Evolutionary conservation across 2,329 filamentous ascomycete species (phyloP), one percentile per base, ranked within the genome.

Genomic region (Nigrospora sphaerica): DNA sequence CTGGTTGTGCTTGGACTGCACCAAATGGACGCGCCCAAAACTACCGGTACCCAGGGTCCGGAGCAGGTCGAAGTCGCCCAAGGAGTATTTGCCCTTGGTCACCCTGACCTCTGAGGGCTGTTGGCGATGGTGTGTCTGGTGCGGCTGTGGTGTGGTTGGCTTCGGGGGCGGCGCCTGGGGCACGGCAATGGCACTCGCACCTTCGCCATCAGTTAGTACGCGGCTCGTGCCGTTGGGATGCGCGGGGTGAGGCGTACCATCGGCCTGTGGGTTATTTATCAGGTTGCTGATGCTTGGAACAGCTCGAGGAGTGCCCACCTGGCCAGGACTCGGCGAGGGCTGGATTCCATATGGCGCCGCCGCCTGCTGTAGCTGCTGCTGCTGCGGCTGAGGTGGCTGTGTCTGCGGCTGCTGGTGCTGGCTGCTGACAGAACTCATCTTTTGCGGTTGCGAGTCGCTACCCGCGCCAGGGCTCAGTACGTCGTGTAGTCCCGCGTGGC

Each of bases 1-100:
- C 70, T 95, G 88, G 68, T 98, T 98, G 72, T 98, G 93, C 69
- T 91, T 93, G 54, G 91, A 96, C 71, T 97, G 93, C 45, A 97
- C 93, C 50, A 98, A 75, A 64, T 98, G 93, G 39, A 98, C 93
- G 56, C 93, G 81, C 39, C 93, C 93, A 69, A 98, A 98, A 67
- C 91, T 96, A 61, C 93, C 93, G 32, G 93, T 98, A 44, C 93
- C 93, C 52, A 98, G 75, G 34, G 93, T 98, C 58, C 93, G 81
- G 70, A 91, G 80, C 54, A 98, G 84, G 51, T 85, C 77, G 62
- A 98, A 98, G 71, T 98, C 93, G 49, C 74, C 77, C 54, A 98
- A 79, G 37, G 90, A 91, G 70, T 98, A 98, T 77, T 97, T 97
- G 54, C 93, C 93, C 75, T 95, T 96, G 52, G 92, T 96, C 62